Conservation (phyloP, 371 early-diverging fungal species). For the Entomophthora muscae region DNA sequence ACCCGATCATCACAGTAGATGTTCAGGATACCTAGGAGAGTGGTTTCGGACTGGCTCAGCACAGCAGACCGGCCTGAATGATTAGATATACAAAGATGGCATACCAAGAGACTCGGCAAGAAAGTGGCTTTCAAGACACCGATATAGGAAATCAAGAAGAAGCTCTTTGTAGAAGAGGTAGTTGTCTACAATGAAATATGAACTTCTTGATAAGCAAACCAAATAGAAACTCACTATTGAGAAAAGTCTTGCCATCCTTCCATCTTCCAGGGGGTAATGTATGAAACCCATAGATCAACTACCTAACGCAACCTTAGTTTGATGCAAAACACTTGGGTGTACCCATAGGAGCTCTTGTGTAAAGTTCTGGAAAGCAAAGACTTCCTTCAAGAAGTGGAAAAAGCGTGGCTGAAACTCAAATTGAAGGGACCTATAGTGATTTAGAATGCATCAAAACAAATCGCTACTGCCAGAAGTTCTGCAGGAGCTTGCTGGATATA, state of each 20-base stretch:
- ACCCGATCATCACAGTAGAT: background rate
- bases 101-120: background rate
- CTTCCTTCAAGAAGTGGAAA: background rate
- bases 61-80: background rate
- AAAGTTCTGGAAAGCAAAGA: background rate
- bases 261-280: background rate
- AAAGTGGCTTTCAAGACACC: background rate
- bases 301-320: background rate
- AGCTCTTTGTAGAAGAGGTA: background rate
- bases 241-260: background rate
- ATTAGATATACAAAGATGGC: background rate
- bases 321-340: background rate
- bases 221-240: background rate
- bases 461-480: background rate
- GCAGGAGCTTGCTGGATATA: background rate
- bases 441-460: background rate
- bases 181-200: background rate
- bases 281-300: background rate
- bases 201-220: background rate
- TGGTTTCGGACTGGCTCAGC: background rate
- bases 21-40: background rate
- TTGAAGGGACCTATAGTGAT: background rate
- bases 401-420: background rate
- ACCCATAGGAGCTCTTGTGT: background rate
- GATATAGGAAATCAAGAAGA: background rate